Evolutionary conservation across 164 flowering plant species (phyloP).

Genomic region (Brasenia schreberi): DNA sequence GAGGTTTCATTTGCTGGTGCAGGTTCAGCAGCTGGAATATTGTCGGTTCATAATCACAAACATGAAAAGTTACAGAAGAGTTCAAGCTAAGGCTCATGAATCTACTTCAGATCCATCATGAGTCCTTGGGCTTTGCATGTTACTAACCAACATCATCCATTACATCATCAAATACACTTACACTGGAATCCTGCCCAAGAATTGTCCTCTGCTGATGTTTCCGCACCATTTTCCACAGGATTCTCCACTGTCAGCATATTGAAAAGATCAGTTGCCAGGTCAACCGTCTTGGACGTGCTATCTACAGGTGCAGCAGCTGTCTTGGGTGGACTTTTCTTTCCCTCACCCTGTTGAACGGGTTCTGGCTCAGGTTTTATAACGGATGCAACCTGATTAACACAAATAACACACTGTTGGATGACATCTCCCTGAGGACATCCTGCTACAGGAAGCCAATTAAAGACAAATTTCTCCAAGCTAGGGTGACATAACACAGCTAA

Average conservation of each 20-base stretch:
- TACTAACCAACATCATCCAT: neutral
- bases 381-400: conserved; percentile 24
- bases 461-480: no score
- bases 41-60: no score
- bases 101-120: no score
- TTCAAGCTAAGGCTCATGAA: no score
- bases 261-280: conserved; percentile 82
- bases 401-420: neutral
- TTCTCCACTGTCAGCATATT: conserved; percentile 77
- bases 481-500: no score
- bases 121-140: no score
- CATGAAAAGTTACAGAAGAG: no score
- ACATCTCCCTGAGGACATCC: no score
- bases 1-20: conserved; percentile 36
- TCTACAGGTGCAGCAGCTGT: conserved; percentile 19
- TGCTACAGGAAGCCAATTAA: no score
- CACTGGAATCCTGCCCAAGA: conserved; percentile 95
- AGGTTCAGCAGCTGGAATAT: conserved; percentile 56
- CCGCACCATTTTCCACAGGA: conserved; percentile 48
- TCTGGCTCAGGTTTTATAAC: conserved; percentile 26
- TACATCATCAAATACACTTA: conserved; percentile 17
- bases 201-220: conserved; percentile 44
- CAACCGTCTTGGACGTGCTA: conserved; percentile 50
- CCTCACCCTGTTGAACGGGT: conserved; percentile 19
- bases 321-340: conserved; percentile 11